Percentiles rank a stretch among this genome's conserved stretches.
These are phyloP conservation scores for Ophiostoma angusticollis DNA, from an alignment of 2,329 filamentous ascomycete species.

Conservation along the genomic window DNA sequence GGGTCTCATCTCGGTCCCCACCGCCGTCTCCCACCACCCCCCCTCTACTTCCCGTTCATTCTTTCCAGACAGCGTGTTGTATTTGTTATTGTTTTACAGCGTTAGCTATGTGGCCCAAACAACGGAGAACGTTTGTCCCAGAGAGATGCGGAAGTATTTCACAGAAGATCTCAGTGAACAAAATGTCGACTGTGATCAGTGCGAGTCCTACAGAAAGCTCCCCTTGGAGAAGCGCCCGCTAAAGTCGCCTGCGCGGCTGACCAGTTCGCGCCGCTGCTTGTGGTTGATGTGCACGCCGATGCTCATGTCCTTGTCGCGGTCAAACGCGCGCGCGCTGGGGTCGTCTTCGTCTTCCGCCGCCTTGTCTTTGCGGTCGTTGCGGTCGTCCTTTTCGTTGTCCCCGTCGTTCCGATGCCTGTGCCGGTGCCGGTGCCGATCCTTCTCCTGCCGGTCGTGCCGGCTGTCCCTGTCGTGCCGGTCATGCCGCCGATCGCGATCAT, in stretches of 20 bases:
- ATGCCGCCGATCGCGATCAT: not conserved
- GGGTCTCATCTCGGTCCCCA: no score
- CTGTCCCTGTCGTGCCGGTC: not conserved
- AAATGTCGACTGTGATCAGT: not conserved
- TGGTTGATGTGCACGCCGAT: conserved; percentile 58
- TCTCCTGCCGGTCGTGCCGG: not conserved
- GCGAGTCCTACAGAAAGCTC: conserved; percentile 36
- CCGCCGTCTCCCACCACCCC: no score
- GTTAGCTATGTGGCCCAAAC: no score
- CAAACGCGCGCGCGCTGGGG: conserved; percentile 77
- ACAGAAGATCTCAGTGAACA: no score
- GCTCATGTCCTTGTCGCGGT: conserved; percentile 88
- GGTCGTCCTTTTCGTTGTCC: conserved; percentile 16
- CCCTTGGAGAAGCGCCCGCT: conserved; percentile 70
- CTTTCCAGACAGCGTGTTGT: no score
- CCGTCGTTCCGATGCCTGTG: not conserved
- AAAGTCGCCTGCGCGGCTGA: conserved; percentile 71
- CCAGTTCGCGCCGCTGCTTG: conserved; percentile 62
- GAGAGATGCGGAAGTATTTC: no score
- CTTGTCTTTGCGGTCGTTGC: not conserved
- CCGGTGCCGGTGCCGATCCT: no score
- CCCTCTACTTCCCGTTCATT: no score
- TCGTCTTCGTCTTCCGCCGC: conserved; percentile 67
- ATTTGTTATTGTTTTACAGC: no score
- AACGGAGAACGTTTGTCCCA: no score